Base-by-base conservation (phyloP, 768 basidiomycete genomes). In the Calvatia gigantea region DNA sequence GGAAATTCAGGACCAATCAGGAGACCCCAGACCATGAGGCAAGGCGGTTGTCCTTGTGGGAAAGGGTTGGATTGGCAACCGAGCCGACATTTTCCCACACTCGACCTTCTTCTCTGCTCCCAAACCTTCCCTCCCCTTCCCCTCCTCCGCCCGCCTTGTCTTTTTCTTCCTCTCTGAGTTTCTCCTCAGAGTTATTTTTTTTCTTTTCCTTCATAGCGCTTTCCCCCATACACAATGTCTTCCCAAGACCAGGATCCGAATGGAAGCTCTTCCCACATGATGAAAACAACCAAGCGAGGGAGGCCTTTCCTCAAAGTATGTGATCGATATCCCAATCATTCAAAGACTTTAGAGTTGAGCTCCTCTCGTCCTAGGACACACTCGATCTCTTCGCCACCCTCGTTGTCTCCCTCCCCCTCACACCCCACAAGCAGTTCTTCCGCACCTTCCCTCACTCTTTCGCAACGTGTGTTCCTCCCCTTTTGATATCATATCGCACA, bases 381-480 rank as follows among this genome's bases (percentile, higher is more conserved):
- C 87, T 98, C 61, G 97, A 99, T 75, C 85, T 99, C 33, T 98
- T 97, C 65, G 94, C 97, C 35, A 99, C 97, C 21, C 83, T 99
- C 64, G 79, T 99, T 65, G 94, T 98, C 38, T 97, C 94, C 37
- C 82, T 99, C 17, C 84, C 93, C 65, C 82, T 99, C 41, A 79
- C 81, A 17, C 85, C 86, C 11, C 93, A 98, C 71, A 91, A 96
- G 61, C 94, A 96, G 65, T 98, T 97, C 76, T 98, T 98, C 80
- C 87, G 93, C 57, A 88, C 86, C 27, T 98, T 94, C 69, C 83
- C 89, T 41, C 93, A 98, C 73, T 92, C 92, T 2, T 99, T 99
- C 72, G 86, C 93, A 51, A 97, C 95, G 94, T 98, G 58, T 63
- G 94, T 81, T 33, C 44, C 38, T 32, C 51, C 50, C 28, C 37